A percentile compares a stretch with the other conserved stretches of the same genome.
Evolutionary conservation across 176 grass and related monocot genomes (phyloP).

Genomic region (Otatea glauca): DNA sequence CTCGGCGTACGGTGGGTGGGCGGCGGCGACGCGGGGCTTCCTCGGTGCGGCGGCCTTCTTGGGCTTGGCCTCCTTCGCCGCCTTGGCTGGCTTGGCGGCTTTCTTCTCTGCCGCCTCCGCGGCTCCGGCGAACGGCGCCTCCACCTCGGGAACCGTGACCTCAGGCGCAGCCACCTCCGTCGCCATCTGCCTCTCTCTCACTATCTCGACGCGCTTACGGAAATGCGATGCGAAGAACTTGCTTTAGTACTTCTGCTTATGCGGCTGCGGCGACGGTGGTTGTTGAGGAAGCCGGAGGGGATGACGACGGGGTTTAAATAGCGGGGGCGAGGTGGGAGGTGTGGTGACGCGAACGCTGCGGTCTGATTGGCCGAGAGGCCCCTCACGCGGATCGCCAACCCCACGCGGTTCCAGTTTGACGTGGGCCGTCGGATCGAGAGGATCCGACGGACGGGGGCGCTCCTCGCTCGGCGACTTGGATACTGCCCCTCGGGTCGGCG

Average conservation of each 20-base stretch:
- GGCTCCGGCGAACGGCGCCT: background rate
- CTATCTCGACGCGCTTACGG: background rate
- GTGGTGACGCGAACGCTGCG: background rate
- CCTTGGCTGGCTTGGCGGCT: constrained; percentile 32
- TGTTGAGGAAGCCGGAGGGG: constrained; percentile 1
- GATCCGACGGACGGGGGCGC: constrained; percentile 35
- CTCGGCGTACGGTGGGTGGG: constrained; percentile 79
- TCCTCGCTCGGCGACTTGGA: background rate
- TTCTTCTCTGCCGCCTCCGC: constrained; percentile 27
- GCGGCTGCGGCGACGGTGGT: background rate
- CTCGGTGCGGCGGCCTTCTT: constrained; percentile 47
- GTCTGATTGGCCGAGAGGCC: constrained; percentile 42
- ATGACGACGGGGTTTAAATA: constrained; percentile 54
- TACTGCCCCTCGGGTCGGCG: background rate
- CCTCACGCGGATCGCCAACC: constrained; percentile 56
- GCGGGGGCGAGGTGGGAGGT: background rate
- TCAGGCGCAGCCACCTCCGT: constrained; percentile 26
- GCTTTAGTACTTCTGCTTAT: background rate
- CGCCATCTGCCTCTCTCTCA: constrained; percentile 29
- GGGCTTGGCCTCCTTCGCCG: constrained; percentile 55
- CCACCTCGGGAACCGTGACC: constrained; percentile 8
- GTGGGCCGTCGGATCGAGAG: background rate
- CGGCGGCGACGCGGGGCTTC: constrained; percentile 47
- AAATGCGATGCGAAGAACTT: background rate
- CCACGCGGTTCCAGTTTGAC: background rate